Conservation (phyloP, 2,329 filamentous ascomycete species). For the Cordyceps cicadae region DNA sequence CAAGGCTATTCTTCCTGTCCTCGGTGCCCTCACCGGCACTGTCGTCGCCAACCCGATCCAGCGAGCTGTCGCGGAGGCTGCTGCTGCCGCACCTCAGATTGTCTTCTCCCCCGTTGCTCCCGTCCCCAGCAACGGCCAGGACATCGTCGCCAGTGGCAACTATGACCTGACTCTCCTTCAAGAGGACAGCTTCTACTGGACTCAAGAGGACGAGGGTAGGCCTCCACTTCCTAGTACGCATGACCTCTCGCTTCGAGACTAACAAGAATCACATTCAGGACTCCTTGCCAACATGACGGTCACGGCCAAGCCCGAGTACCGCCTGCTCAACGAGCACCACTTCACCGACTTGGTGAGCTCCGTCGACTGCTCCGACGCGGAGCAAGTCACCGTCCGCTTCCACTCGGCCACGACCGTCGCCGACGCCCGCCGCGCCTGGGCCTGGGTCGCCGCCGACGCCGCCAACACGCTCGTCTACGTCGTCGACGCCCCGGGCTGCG, state of each 20-base stretch:
- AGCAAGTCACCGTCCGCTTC: conserved; percentile 4
- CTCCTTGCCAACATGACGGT: conserved; percentile 12
- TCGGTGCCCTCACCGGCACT: conserved; percentile 6
- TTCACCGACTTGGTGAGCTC: conserved; percentile 7
- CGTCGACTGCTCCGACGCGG: conserved; percentile 10
- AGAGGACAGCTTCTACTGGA: conserved; percentile 11
- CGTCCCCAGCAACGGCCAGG: background rate
- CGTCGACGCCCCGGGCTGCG: conserved; percentile 8
- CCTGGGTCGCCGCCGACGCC: conserved; percentile 1
- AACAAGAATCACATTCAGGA: background rate
- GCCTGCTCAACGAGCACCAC: conserved; percentile 10
- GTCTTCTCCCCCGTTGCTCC: conserved; percentile 4
- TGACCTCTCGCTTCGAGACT: background rate
- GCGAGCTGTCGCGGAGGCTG: conserved; percentile 6
- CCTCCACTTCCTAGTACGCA: no score
- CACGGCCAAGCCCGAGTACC: conserved; percentile 9
- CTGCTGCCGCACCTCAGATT: conserved; percentile 4
- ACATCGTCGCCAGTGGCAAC: background rate
- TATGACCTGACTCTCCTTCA: background rate
- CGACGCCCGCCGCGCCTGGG: conserved; percentile 6
- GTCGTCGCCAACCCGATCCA: conserved; percentile 9
- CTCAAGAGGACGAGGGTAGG: conserved; percentile 1
- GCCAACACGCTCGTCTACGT: conserved; percentile 11
- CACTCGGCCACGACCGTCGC: background rate
- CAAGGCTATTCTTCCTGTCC: conserved; percentile 3